Conservation (phyloP, 441 rosid genomes). For the Breynia disticha region DNA sequence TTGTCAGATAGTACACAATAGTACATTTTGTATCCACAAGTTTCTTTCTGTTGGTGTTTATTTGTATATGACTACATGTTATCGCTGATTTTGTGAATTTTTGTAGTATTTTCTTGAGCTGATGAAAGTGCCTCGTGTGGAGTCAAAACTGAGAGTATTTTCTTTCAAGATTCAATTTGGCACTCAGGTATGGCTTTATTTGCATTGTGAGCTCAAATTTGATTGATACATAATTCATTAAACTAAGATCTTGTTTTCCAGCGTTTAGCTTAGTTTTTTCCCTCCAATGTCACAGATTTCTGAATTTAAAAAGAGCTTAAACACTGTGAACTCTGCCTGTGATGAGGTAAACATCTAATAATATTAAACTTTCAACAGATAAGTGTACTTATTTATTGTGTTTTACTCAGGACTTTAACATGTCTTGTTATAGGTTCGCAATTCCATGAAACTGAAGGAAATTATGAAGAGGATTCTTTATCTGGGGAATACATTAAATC, state of each 20-base stretch:
- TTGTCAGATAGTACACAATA: no score
- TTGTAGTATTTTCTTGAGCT: slow-evolving; percentile 81
- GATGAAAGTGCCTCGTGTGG: slow-evolving; percentile 98
- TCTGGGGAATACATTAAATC: slow-evolving; percentile 85
- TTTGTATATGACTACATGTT: no score
- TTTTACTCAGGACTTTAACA: slow-evolving; percentile 11
- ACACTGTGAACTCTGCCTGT: slow-evolving; percentile 78
- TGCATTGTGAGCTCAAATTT: slow-evolving; percentile 20
- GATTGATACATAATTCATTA: slow-evolving; percentile 10
- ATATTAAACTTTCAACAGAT: slow-evolving; percentile 12
- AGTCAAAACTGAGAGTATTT: slow-evolving; percentile 90
- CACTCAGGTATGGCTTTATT: slow-evolving; percentile 78
- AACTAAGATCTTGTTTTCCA: slow-evolving; percentile 2
- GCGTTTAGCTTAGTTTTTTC: slow-evolving; percentile 10
- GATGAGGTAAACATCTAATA: slow-evolving; percentile 53
- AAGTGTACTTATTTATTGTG: slow-evolving; percentile 9
- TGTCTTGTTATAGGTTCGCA: slow-evolving; percentile 59
- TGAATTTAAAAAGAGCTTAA: slow-evolving; percentile 83
- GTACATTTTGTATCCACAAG: no score
- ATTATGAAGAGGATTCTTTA: slow-evolving; percentile 83
- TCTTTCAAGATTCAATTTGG: slow-evolving; percentile 91
- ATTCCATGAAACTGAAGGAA: slow-evolving; percentile 71
- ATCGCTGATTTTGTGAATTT: slow-evolving; percentile 3
- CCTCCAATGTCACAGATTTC: slow-evolving; percentile 37
- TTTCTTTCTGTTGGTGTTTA: no score